Percentiles rank a stretch among this genome's conserved stretches.
These are phyloP conservation scores for Apophysomyces elegans DNA, from an alignment of 371 early-diverging fungal genomes.

Conservation along the genomic window DNA sequence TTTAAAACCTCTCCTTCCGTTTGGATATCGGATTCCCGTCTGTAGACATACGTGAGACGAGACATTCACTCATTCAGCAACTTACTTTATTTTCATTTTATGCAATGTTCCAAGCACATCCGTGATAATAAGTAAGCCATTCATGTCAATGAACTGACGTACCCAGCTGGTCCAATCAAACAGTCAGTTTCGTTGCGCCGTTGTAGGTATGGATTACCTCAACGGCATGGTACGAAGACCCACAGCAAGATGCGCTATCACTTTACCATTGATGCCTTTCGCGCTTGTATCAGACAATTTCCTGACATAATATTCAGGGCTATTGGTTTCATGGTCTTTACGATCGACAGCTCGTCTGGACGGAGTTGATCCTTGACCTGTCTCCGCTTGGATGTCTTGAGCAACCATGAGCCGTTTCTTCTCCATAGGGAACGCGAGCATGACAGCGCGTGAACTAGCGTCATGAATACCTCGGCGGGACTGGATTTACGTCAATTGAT, in stretches of 20 bases:
- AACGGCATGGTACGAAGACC: conserved; percentile 77
- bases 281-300: conserved; percentile 58
- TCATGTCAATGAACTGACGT: conserved; percentile 71
- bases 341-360: conserved; percentile 10
- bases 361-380: conserved; percentile 11
- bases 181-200: conserved; percentile 14
- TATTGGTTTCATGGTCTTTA: conserved; percentile 1
- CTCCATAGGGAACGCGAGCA: conserved; percentile 49
- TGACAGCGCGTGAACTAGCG: conserved; percentile 34
- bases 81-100: conserved; percentile 48
- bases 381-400: conserved; percentile 50
- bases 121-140: conserved; percentile 69
- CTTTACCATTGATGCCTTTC: conserved; percentile 57
- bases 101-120: conserved; percentile 62
- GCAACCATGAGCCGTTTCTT: conserved; percentile 59
- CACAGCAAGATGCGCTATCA: conserved; percentile 63
- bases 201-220: conserved; percentile 48
- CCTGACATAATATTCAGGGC: conserved; percentile 16
- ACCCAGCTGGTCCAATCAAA: conserved; percentile 52
- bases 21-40: conserved; percentile 66
- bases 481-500: conserved; percentile 24
- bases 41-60: conserved; percentile 16
- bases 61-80: neutral
- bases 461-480: conserved; percentile 55
- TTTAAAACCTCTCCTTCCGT: conserved; percentile 80